Evolutionary conservation across 305 asterid genomes (phyloP).

Genomic region (Nicotiana rustica): DNA sequence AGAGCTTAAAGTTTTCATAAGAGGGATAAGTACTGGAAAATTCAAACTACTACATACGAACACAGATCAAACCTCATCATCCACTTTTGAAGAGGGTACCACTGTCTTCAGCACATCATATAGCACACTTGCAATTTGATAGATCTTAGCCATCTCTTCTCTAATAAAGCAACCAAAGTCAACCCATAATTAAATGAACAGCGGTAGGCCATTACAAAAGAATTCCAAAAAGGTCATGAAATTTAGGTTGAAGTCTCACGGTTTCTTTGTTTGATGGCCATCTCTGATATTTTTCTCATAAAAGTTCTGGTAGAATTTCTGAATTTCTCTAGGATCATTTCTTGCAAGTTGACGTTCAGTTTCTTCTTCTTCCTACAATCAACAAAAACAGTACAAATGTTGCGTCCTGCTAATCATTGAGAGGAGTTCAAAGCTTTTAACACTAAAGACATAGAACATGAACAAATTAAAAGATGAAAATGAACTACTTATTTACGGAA

Average conservation of each 20-base stretch:
- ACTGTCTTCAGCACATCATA: conserved; percentile 83
- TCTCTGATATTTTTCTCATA: conserved; percentile 80
- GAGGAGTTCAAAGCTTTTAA: conserved; percentile 16
- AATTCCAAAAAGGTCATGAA: background rate
- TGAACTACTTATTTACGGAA: conserved; percentile 18
- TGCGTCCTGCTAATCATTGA: conserved; percentile 18
- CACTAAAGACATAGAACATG: background rate
- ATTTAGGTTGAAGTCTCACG: conserved; percentile 60
- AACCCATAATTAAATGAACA: conserved; percentile 24
- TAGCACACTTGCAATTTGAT: conserved; percentile 89
- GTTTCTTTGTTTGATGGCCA: conserved; percentile 85
- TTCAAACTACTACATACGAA: conserved; percentile 37
- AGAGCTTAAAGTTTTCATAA: conserved; percentile 32
- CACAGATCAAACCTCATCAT: conserved; percentile 65
- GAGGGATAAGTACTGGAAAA: conserved; percentile 33
- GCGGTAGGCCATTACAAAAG: conserved; percentile 23
- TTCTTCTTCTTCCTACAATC: conserved; percentile 76
- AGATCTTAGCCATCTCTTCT: conserved; percentile 95
- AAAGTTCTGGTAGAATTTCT: conserved; percentile 72
- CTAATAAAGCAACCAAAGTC: conserved; percentile 48
- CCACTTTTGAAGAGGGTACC: conserved; percentile 67
- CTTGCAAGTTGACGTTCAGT: conserved; percentile 57
- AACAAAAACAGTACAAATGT: conserved; percentile 34
- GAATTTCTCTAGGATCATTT: conserved; percentile 78
- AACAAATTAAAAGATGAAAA: conserved; percentile 18